Base-by-base conservation (phyloP, 75 land plant genomes). In the Picea sitchensis region DNA sequence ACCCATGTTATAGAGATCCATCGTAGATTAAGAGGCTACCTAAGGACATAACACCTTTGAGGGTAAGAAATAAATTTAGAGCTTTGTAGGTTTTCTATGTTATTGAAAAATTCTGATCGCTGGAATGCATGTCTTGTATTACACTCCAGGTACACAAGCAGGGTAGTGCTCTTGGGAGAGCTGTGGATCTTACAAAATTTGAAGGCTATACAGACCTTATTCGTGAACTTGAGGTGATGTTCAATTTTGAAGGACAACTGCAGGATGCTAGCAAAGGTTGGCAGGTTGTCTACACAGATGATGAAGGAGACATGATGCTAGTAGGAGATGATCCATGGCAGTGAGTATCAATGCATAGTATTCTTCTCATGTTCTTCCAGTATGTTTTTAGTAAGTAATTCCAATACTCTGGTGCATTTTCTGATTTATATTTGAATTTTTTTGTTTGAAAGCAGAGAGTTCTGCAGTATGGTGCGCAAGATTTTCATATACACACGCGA, bases 291-390 rank as follows among this genome's bases (percentile, higher is more conserved):
- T 91, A 91, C 75, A 87, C 88, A 7, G 93, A 91, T 82, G 73
- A 87, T 80, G 93, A 90, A 78, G 91, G 85, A 13, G 93, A 91
- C 73, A 85, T 84, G 78, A 93, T 91, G 87, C 90, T 88, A 41
- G 90, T 90, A 56, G 92, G 92, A 71, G 92, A 91, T 81, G 89
- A 90, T 69, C 93, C 93, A 7, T 91, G 93, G 93, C 78, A 75
- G 93, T 91, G 68, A 81, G 91, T 82, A 30, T 51, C 54, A 71
- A 71, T 76, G 65, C 82, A 87, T n/a, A 76, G 20, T n/a, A 32
- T 12, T 78, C 76, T 38, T 57, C 20, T 47, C 23, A 61, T 75
- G 56, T 9, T 51, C 12, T 51, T 51, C 56, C 1, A 51, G 41
- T 61, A 73, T 60, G 38, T 83, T 44, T 21, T 71, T 12, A 20